These are phyloP conservation scores for Chloropicon primus DNA, from an alignment of 139 green algal species.

Conservation along the genomic window DNA sequence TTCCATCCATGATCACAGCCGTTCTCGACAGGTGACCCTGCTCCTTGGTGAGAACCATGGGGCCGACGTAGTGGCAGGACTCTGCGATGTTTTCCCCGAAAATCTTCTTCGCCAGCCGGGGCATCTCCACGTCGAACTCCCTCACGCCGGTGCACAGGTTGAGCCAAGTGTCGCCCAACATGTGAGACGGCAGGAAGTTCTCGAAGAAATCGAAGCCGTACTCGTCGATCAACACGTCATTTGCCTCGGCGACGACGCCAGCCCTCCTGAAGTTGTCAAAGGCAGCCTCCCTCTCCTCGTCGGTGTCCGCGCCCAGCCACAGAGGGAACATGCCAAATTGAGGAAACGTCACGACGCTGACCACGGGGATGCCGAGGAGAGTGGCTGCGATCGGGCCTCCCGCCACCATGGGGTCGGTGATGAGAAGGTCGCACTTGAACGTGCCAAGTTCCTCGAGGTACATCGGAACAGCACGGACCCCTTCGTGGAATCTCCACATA, in stretches of 20 bases:
- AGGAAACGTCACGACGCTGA: not conserved
- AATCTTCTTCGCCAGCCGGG: not conserved
- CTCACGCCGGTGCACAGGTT: not conserved
- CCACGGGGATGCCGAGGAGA: not conserved
- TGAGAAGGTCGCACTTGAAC: not conserved
- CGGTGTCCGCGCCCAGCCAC: not conserved
- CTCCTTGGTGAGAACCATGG: not conserved
- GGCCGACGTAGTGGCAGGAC: not conserved
- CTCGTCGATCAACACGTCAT: not conserved
- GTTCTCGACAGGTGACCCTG: not conserved
- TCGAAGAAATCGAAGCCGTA: not conserved
- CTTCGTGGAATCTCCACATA: no score
- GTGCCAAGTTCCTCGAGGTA: not conserved
- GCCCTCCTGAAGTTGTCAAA: not conserved
- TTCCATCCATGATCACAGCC: no score
- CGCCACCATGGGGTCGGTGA: not conserved
- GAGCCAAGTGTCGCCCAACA: not conserved
- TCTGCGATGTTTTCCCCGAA: not conserved
- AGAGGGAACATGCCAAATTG: not conserved
- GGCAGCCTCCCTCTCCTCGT: not conserved
- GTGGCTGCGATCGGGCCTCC: not conserved
- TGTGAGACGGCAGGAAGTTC: not conserved
- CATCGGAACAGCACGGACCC: no score
- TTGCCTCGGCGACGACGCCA: not conserved
- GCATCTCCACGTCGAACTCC: not conserved